Conservation (phyloP, 768 basidiomycete species). For the Kwoniella dejecticola region DNA sequence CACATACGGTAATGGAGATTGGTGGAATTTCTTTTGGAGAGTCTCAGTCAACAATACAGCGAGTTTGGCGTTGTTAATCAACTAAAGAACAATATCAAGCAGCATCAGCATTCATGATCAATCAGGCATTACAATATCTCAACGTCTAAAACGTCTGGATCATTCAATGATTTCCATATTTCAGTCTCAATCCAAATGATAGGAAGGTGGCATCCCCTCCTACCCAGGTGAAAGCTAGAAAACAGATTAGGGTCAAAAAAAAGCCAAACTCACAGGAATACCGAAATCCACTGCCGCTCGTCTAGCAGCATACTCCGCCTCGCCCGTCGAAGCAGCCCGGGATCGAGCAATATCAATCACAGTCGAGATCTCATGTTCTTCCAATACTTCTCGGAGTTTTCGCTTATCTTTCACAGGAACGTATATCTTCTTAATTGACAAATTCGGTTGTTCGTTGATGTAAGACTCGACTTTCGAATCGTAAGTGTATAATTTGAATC, state of each 20-base stretch:
- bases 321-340: conserved; percentile 72
- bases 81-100: conserved; percentile 56
- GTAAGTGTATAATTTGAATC: conserved; percentile 81
- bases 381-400: conserved; percentile 81
- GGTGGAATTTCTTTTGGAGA: conserved; percentile 57
- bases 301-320: conserved; percentile 96
- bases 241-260: not conserved
- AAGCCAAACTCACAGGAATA: conserved; percentile 57
- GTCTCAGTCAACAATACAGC: conserved; percentile 90
- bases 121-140: too few species aligned
- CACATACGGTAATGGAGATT: conserved; percentile 62
- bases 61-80: conserved; percentile 85
- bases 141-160: too few species aligned
- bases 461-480: conserved; percentile 69
- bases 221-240: too few species aligned
- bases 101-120: conserved; percentile 10
- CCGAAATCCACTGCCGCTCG: conserved; percentile 97
- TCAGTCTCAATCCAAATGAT: too few species aligned
- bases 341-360: conserved; percentile 89
- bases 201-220: too few species aligned
- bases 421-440: conserved; percentile 77
- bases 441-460: conserved; percentile 76
- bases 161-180: too few species aligned
- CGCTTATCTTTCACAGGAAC: conserved; percentile 97
- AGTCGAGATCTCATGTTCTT: conserved; percentile 86